Conservation (phyloP, 2,329 filamentous ascomycete genomes). For the Thielaviopsis ethacetica region DNA sequence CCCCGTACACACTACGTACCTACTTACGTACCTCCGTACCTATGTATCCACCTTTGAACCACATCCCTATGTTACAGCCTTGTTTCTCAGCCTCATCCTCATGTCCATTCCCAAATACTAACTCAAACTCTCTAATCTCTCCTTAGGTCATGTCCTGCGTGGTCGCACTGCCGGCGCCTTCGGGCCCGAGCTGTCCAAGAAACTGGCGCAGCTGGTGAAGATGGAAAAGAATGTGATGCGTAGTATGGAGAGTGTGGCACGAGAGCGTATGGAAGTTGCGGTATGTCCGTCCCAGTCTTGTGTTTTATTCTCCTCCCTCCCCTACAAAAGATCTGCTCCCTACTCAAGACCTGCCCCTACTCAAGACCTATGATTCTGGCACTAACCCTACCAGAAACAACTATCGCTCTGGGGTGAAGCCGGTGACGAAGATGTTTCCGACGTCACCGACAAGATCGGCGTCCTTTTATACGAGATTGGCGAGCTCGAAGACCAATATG, state of each 20-base stretch:
- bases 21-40: too few relatives aligned
- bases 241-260: constrained; percentile 84
- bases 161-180: constrained; percentile 62
- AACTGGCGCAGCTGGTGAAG: constrained; percentile 94
- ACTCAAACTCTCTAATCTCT: constrained; percentile 1
- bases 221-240: constrained; percentile 99
- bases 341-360: too few relatives aligned
- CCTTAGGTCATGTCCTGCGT: constrained; percentile 48
- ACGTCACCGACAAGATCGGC: constrained; percentile 96
- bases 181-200: constrained; percentile 81
- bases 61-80: not conserved
- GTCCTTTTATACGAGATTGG: constrained; percentile 97
- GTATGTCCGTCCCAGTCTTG: constrained; percentile 30
- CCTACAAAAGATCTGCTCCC: too few relatives aligned
- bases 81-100: not conserved
- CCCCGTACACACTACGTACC: not conserved
- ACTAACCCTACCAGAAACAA: constrained; percentile 57
- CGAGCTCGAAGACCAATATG: constrained; percentile 94
- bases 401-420: constrained; percentile 92
- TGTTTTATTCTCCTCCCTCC: too few relatives aligned
- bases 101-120: not conserved
- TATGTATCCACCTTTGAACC: too few relatives aligned
- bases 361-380: too few relatives aligned
- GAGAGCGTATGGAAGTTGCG: constrained; percentile 96
- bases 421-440: constrained; percentile 93